Base-by-base conservation (phyloP, 805 yeast genomes). In the Lachancea cidri region DNA sequence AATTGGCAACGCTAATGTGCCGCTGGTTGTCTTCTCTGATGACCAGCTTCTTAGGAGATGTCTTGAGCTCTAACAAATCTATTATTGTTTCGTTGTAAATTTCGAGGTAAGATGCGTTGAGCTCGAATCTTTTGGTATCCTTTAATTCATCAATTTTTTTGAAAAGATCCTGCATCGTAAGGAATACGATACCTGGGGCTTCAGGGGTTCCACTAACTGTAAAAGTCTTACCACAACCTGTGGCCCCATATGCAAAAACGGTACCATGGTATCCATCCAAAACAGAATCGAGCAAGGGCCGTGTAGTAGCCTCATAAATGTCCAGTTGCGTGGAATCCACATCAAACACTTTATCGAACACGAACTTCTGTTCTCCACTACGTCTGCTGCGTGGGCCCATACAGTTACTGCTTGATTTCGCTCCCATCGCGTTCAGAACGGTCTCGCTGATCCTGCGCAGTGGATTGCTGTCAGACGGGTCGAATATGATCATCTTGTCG, bases 221-320 rank as follows among this genome's bases (percentile, higher is more conserved):
- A 58, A 83, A 87, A 0, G 97, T 89, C 58, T 89, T 89, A n/a
- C 98, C 98, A 62, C 97, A 89, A 0, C 98, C 98, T 0, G 98
- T 89, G 20, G 98, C 95, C 1, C 98, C 98, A 59, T 89, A 89
- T 0, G 98, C 97, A 67, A 89, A 89, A 0, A 89, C 86, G 0
- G 96, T 87, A 4, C 95, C 82, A 59, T 91, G 88, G 62, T 69
- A 86, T 0, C 97, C 98, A 46, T 85, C 93, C 32, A 89, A 60
- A 0, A 87, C 79, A 30, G 81, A 74, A 45, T 81, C 86, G 5
- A 89, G 67, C 36, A 87, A 66, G 0, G 95, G 91, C 38, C 71
- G 67, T 0, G 95, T 77, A 1, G 95, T 86, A 22, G 63, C 60
- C 18, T 66, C 56, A 55, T 77, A 89, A 0, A 89, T 86, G 5